Conservation (phyloP, 1,284 basidiomycete genomes). For the Phylloporus sp. region DNA sequence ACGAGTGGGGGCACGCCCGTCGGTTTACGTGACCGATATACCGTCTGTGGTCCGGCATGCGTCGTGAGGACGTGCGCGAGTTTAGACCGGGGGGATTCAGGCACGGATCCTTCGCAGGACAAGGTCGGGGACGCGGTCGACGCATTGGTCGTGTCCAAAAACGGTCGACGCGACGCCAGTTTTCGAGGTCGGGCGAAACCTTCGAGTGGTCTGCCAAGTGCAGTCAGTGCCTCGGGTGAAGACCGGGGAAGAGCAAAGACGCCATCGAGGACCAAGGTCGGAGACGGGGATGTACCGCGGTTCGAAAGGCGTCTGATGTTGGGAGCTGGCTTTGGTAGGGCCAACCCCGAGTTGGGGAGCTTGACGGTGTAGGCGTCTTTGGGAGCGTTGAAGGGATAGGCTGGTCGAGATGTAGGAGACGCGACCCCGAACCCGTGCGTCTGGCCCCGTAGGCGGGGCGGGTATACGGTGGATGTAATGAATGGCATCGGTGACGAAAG, state of each 20-base stretch:
- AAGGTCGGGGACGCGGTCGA: neutral
- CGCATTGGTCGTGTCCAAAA: slow-evolving; percentile 3
- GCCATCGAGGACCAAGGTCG: slow-evolving; percentile 24
- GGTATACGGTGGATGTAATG: neutral
- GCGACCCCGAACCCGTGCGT: neutral
- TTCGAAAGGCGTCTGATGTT: neutral
- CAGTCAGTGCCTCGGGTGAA: neutral
- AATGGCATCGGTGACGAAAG: neutral
- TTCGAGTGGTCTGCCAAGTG: neutral
- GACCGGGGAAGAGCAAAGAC: slow-evolving; percentile 23
- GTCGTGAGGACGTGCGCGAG: slow-evolving; percentile 23
- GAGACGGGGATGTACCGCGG: slow-evolving; percentile 12
- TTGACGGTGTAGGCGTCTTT: slow-evolving; percentile 20
- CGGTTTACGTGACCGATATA: neutral
- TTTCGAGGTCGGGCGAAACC: slow-evolving; percentile 14
- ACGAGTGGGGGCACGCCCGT: neutral
- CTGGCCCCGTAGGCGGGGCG: neutral
- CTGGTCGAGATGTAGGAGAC: slow-evolving; percentile 15
- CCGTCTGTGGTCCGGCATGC: neutral
- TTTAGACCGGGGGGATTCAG: slow-evolving; percentile 27
- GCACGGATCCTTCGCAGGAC: neutral
- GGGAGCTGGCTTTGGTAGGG: neutral
- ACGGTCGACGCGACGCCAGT: neutral
- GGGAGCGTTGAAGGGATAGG: slow-evolving; percentile 9
- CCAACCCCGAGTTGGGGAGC: slow-evolving; percentile 12